Conservation (phyloP, 495 filamentous ascomycete species). For the Patellaria atrata region DNA sequence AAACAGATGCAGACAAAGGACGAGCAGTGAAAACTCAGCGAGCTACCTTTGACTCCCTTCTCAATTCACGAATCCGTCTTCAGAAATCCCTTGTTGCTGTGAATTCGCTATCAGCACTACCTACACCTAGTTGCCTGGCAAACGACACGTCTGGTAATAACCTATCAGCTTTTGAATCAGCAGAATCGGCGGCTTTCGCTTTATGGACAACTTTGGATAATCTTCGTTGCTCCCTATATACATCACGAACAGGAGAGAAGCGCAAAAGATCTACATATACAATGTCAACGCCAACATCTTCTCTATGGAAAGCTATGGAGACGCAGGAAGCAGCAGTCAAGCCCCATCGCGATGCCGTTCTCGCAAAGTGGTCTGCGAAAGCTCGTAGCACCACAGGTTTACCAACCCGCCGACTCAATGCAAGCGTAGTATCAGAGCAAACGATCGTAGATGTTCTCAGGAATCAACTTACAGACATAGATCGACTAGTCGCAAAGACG, state of each 20-base stretch:
- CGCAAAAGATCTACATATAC: constrained; percentile 33
- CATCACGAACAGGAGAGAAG: constrained; percentile 41
- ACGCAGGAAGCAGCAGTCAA: constrained; percentile 42
- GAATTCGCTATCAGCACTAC: constrained; percentile 57
- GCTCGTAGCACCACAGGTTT: constrained; percentile 34
- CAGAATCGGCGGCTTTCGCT: constrained; percentile 74
- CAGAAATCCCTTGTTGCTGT: constrained; percentile 76
- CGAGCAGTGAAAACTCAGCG: constrained; percentile 71
- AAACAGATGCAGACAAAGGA: constrained; percentile 72
- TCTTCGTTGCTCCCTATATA: constrained; percentile 47
- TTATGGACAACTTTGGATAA: constrained; percentile 74
- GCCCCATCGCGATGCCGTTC: constrained; percentile 36
- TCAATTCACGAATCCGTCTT: constrained; percentile 76
- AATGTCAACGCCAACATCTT: constrained; percentile 33
- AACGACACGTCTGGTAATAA: constrained; percentile 12
- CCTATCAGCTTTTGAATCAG: constrained; percentile 54
- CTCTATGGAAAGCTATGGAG: constrained; percentile 62
- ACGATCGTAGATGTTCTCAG: constrained; percentile 58
- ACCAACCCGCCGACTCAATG: constrained; percentile 26
- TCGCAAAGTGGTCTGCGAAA: constrained; percentile 57
- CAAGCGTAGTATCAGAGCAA: constrained; percentile 29
- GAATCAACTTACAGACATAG: constrained; percentile 52
- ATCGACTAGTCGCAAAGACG: constrained; percentile 53
- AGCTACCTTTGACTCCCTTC: constrained; percentile 67
- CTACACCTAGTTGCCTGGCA: too few species aligned